Evolutionary conservation across 805 yeast genomes (phyloP), one percentile per base, ranked within the genome.

Genomic region (Yamadazyma kitorensis): DNA sequence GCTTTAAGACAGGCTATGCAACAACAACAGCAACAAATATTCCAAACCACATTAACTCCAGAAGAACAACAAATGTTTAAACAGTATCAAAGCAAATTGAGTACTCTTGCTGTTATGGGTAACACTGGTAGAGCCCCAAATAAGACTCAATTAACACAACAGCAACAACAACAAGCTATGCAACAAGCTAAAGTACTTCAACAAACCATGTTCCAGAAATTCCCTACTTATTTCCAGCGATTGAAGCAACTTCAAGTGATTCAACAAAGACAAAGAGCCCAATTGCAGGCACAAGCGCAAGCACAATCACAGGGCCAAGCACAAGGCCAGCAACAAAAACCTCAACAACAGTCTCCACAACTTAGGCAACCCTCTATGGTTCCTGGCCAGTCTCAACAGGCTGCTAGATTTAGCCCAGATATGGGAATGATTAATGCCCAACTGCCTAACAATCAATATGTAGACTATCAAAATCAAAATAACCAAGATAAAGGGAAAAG

Each of bases 1-100:
- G 48, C 33, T 31, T 34, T 36, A 24, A 37, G 45, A 29, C 44
- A 43, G 24, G 18, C 37, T 14, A 24, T 40, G 30, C 70, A 63
- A 38, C 68, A 61, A 32, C 70, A 65, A 33, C 72, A 67, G 33
- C 72, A 67, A 43, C 72, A 67, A 38, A 60, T 67, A n/a, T 66
- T 67, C 59, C 71, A 63, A 33, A 57, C 45, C 38, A 49, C 68
- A 8, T 53, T 67, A 29, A 47, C 63, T 3, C 63, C 70, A 1
- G 65, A 64, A 35, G 72, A 67, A 37, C 73, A 67, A 36, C 68
- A 59, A 31, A 44, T 54, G 4, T 67, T 63, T 52, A 57, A 63
- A 37, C 71, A 65, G 31, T 45, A 61, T 35, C 73, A 67, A 40
- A 42, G 55, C 2, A 52, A 62, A 26, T 61, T 65, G 61, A 59